Evolutionary conservation across 225 moss, liverwort and hornwort genomes (phyloP), one percentile per base, ranked within the genome.

Genomic region (Sphagnum tenellum): DNA sequence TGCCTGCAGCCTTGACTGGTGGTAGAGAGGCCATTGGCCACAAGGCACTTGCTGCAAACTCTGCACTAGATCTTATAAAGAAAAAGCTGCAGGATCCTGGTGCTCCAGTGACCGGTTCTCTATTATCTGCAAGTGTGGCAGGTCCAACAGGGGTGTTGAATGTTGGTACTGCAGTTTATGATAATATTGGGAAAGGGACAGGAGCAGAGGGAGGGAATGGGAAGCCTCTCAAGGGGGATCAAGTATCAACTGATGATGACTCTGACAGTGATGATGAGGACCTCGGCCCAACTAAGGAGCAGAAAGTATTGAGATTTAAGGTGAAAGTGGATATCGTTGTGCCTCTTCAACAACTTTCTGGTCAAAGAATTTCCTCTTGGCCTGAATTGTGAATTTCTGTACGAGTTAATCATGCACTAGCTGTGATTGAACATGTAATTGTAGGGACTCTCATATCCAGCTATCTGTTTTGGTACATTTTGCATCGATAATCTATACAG

Each of bases 181-280:
- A 67, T 48, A 68, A 52, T 55, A 72, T 67, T 67, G 69, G 69
- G 56, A 88, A 82, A 66, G 76, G 74, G n/a, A 55, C 72, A 48
- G 48, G 67, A 44, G 93, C 90, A 57, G 82, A 67, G 59, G 82
- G 69, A 70, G 66, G 61, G 6, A 94, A 88, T 71, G 93, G 86
- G 56, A 93, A 82, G 72, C 61, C 70, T 12, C 74, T 61, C 61
- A 92, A 79, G 75, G 76, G 85, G 60, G 89, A 74, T 67, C 82
- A 82, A 61, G 76, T 84, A 49, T 90, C 93, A 48, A 86, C 93
- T 45, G 93, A 94, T 45, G 84, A 84, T 29, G 90, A 90, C 52
- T 88, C 86, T 49, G 93, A 94, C 51, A 94, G 90, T 77, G 93
- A 94, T 52, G 93, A 94, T 45, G 90, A 90, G 72, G 93, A 90